Conservation (phyloP, 805 yeast species). For the Candida takata region DNA sequence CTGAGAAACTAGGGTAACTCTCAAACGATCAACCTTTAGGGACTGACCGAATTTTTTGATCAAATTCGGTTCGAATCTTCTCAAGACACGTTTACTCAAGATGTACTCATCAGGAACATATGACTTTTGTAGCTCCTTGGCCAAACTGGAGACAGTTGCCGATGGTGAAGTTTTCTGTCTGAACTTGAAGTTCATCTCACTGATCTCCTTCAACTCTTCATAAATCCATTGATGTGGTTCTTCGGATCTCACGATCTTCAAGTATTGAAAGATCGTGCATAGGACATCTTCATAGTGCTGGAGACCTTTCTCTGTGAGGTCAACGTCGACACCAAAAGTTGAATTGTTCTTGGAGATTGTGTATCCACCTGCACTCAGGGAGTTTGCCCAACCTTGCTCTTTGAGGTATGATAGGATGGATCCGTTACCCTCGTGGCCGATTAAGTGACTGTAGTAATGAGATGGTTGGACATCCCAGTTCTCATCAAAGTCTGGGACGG, state of each 20-base stretch:
- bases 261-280: slow-evolving; percentile 60
- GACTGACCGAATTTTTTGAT: slow-evolving; percentile 42
- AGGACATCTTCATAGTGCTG: slow-evolving; percentile 55
- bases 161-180: slow-evolving; percentile 71
- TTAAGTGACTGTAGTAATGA: slow-evolving; percentile 66
- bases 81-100: slow-evolving; percentile 48
- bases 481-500: slow-evolving; percentile 69
- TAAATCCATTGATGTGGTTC: slow-evolving; percentile 76
- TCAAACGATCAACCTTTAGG: slow-evolving; percentile 53
- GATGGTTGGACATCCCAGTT: slow-evolving; percentile 65
- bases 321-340: slow-evolving; percentile 61
- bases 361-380: slow-evolving; percentile 65
- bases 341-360: slow-evolving; percentile 62
- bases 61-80: slow-evolving; percentile 50
- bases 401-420: slow-evolving; percentile 70
- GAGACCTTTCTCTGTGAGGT: slow-evolving; percentile 70
- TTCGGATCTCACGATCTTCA: slow-evolving; percentile 47
- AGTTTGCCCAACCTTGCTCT: slow-evolving; percentile 70
- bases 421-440: slow-evolving; percentile 93
- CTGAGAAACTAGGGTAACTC: slow-evolving; percentile 48
- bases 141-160: slow-evolving; percentile 62
- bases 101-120: slow-evolving; percentile 58
- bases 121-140: slow-evolving; percentile 51
- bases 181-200: slow-evolving; percentile 68
- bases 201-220: slow-evolving; percentile 65